Evolutionary conservation across 179 eudicot genomes (phyloP), one percentile per base, ranked within the genome.

Genomic region (Silene vulgaris): DNA sequence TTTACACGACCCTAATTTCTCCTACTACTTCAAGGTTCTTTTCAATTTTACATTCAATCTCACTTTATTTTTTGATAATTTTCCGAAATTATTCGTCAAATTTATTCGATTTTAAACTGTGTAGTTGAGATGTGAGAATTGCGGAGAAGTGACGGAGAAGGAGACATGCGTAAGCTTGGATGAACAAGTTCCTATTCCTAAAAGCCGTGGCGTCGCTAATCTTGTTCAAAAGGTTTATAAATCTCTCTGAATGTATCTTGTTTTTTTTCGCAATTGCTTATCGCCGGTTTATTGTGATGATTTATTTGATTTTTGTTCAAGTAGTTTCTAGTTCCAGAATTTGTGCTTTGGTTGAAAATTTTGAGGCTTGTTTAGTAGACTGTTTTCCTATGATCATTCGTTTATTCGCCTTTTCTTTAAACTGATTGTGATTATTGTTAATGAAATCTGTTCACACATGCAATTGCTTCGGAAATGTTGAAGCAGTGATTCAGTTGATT

Each of bases 111-210:
- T 60, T 77, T 59, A 70, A 43, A 16, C 40, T 35, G 1, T 80
- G 80, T 74, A 95, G 99, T 71, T 95, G 84, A 85, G 80, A 85
- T 95, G 99, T 71, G 99, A 88, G 67, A 86, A 86, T 19, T 95
- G 99, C 78, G 96, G 96, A 52, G 97, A 95, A 81, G 81, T 83
- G 40, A 92, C 93, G n/a, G 78, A 80, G 67, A 95, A 92, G 75
- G 96, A 92, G 85, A 85, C 91, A 0, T 87, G 88, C 69, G 87
- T 92, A 26, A 79, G 80, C 48, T 84, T 95, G 86, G 83, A 79
- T 74, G 99, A 89, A 56, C 83, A 81, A 17, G 86, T 89, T 75
- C 74, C 91, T 65, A 65, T 85, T 9, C 84, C 86, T 0, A 81
- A 84, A 77, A 78, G 91, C 76, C 90, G 81, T 68, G 86, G 90